Conservation (phyloP, 2,329 filamentous ascomycete species). For the Cercospora nicotianae region DNA sequence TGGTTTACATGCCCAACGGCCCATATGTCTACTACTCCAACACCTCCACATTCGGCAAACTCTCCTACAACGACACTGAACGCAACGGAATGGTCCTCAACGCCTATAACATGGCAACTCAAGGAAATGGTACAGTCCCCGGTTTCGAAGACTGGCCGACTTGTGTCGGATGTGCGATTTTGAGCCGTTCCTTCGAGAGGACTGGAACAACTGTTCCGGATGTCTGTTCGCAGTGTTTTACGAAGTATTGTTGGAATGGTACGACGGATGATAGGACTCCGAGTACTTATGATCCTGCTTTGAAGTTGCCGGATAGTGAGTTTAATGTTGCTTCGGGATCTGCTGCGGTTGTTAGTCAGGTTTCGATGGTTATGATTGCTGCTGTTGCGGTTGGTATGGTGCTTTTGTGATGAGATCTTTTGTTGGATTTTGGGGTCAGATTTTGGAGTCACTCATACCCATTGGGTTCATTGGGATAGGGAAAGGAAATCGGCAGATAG, state of each 20-base stretch:
- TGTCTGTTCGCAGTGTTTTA: slow-evolving; percentile 75
- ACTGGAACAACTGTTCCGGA: slow-evolving; percentile 68
- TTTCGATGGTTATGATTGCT: slow-evolving; percentile 6
- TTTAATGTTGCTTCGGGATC: slow-evolving; percentile 20
- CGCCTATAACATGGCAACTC: slow-evolving; percentile 79
- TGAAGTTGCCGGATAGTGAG: slow-evolving; percentile 28
- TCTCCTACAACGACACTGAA: slow-evolving; percentile 62
- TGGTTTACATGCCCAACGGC: slow-evolving; percentile 79
- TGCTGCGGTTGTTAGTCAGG: slow-evolving; percentile 1
- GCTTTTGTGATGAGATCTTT: not conserved
- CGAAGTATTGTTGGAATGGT: slow-evolving; percentile 92
- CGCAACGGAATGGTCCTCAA: slow-evolving; percentile 83
- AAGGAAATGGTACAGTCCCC: slow-evolving; percentile 76
- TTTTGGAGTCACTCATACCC: not conserved
- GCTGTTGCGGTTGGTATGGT: slow-evolving; percentile 3
- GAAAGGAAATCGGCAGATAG: not conserved
- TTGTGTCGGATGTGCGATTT: slow-evolving; percentile 85
- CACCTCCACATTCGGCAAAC: slow-evolving; percentile 69
- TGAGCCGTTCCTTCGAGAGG: slow-evolving; percentile 71
- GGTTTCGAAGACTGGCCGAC: slow-evolving; percentile 66
- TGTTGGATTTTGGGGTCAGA: too few relatives aligned
- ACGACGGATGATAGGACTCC: slow-evolving; percentile 47
- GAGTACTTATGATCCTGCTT: slow-evolving; percentile 30
- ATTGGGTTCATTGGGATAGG: not conserved
- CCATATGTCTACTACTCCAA: slow-evolving; percentile 73